Evolutionary conservation across 148 eudicot genomes (phyloP), one percentile per base, ranked within the genome.

Genomic region (Nepenthes gracilis): DNA sequence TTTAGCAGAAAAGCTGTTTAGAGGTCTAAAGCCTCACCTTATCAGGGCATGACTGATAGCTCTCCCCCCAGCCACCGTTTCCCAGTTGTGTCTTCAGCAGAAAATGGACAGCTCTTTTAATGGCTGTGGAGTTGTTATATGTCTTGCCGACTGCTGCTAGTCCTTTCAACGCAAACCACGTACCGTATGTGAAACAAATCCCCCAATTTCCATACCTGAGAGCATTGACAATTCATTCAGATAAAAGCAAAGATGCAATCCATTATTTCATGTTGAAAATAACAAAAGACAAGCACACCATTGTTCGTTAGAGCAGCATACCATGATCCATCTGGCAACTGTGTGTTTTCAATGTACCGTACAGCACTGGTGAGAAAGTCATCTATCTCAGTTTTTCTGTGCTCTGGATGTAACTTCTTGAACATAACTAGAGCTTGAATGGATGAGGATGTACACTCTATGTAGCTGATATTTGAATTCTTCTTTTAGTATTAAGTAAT

Each of bases 61-160:
- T 78, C 58, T 81, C 85, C 51, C 85, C 85, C 85, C 85, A 81
- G 0, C 85, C 85, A 35, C 85, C 85, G 56, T 75, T 54, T 6
- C 49, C 59, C 1, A 40, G 36, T 14, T 78, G 85, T 14, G 61
- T 33, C 23, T 36, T 37, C 4, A 81, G 53, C 36, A 78, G 55
- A 65, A 81, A 82, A 9, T 65, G 34, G 33, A 63, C 70, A n/a
- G 68, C 86, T 65, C 54, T 70, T 2, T 73, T 68, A 12, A 82
- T 23, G 1, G 83, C 61, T 47, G 5, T 35, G 50, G 70, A 75
- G 38, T 78, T 78, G n/a, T 64, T 32, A 55, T 71, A 76, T n/a
- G 47, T 82, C 60, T 64, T 77, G 6, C 84, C 78, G n/a, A 63
- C 64, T 15, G 76, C 76, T 34, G 74, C 66, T 13, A 83, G 57